phyloP scores from a whole-genome alignment of 1,284 basidiomycete species.

The Cronartium ribicola region DNA sequence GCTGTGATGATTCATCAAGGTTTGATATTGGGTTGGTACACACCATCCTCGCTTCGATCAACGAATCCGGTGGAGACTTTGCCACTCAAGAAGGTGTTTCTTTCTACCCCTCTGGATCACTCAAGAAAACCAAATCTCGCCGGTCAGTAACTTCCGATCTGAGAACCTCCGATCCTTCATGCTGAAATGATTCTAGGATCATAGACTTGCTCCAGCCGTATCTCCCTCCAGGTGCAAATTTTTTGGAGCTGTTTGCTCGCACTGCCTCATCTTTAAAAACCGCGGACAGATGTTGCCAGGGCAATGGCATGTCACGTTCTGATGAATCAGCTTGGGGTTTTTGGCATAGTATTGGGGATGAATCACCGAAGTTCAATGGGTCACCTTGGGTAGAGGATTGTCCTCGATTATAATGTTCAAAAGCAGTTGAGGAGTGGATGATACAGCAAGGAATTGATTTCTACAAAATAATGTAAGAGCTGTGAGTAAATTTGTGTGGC shows the following conservation, averaged over 20 bases:
- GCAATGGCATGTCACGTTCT: neutral
- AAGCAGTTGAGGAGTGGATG: neutral
- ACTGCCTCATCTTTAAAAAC: slow-evolving; percentile 14
- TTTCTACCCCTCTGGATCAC: slow-evolving; percentile 36
- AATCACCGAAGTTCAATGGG: slow-evolving; percentile 28
- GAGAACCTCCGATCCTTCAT: neutral
- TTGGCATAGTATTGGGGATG: slow-evolving; percentile 41
- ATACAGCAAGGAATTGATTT: too few relatives aligned
- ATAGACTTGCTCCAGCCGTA: slow-evolving; percentile 34
- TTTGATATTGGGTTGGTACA: slow-evolving; percentile 37
- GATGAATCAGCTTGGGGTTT: neutral
- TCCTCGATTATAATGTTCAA: neutral
- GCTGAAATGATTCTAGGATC: too few relatives aligned
- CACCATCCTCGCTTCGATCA: slow-evolving; percentile 12
- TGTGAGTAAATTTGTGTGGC: too few relatives aligned
- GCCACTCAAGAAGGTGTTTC: slow-evolving; percentile 14
- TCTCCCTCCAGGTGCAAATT: slow-evolving; percentile 20
- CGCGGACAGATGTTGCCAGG: neutral
- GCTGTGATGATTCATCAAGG: slow-evolving; percentile 9
- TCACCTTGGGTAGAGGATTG: slow-evolving; percentile 18
- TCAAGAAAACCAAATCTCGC: slow-evolving; percentile 40
- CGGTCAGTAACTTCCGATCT: slow-evolving; percentile 12
- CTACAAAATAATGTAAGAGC: too few relatives aligned
- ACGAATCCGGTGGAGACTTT: neutral
- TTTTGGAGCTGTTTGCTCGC: slow-evolving; percentile 39